These are phyloP conservation scores for Sporothrix humicola DNA, from an alignment of 2,329 filamentous ascomycete genomes.

Conservation along the genomic window DNA sequence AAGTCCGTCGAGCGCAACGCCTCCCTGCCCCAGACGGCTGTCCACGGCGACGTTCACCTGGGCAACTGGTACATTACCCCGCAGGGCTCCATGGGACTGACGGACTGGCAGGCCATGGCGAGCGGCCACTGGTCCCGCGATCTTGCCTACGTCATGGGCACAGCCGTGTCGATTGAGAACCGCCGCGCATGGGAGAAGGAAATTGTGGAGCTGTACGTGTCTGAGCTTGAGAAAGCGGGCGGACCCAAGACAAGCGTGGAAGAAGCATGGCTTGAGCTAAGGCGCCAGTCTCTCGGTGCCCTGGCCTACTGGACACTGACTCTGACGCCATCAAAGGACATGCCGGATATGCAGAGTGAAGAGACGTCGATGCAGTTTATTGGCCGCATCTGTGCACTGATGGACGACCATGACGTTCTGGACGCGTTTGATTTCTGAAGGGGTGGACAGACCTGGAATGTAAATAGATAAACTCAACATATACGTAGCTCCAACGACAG, in stretches of 20 bases:
- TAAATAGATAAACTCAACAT: too few relatives aligned
- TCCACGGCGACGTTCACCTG: background rate
- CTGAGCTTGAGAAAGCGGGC: background rate
- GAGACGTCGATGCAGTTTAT: background rate
- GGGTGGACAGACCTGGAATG: too few relatives aligned
- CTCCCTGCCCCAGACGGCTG: background rate
- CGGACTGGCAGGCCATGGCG: constrained; percentile 4
- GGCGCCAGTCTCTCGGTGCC: constrained; percentile 6
- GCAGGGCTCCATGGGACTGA: background rate
- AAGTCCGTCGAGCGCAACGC: constrained; percentile 2
- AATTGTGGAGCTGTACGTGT: constrained; percentile 12
- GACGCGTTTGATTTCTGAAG: constrained; percentile 2
- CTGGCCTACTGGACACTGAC: constrained; percentile 6
- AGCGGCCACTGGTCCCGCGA: background rate
- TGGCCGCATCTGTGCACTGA: background rate
- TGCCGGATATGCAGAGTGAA: background rate
- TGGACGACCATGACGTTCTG: background rate
- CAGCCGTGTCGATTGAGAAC: background rate
- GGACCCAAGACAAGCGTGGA: background rate
- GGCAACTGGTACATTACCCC: constrained; percentile 5
- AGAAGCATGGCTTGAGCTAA: background rate
- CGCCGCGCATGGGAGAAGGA: background rate
- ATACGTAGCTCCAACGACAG: too few relatives aligned
- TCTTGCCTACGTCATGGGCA: constrained; percentile 1
- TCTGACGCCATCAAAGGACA: background rate